These are phyloP conservation scores for Dioscorea dumetorum DNA, from an alignment of 106 monocot species.

Conservation along the genomic window DNA sequence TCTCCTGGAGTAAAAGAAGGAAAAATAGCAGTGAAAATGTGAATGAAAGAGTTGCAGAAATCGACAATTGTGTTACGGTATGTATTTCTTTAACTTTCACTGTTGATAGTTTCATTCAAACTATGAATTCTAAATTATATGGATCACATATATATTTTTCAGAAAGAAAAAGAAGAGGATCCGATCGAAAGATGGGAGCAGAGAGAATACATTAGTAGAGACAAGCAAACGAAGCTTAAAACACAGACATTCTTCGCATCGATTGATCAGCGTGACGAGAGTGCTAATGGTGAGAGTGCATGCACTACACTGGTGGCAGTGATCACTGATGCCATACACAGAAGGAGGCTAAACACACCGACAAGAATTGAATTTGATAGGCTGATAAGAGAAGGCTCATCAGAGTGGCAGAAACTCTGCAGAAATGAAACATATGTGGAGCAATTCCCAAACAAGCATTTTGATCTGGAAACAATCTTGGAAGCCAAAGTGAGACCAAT, in stretches of 20 bases:
- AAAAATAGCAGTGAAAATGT: neutral
- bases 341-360: slow-evolving; percentile 9
- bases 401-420: slow-evolving; percentile 46
- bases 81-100: neutral
- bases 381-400: slow-evolving; percentile 47
- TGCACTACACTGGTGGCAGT: slow-evolving; percentile 53
- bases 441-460: slow-evolving; percentile 52
- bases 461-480: slow-evolving; percentile 53
- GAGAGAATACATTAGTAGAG: slow-evolving; percentile 36
- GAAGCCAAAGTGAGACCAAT: slow-evolving; percentile 26
- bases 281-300: slow-evolving; percentile 54
- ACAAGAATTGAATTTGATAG: slow-evolving; percentile 28
- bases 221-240: slow-evolving; percentile 35
- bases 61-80: slow-evolving; percentile 4
- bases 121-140: neutral
- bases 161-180: slow-evolving; percentile 15
- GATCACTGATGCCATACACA: slow-evolving; percentile 30
- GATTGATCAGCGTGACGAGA: slow-evolving; percentile 56
- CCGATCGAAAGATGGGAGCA: slow-evolving; percentile 35
- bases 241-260: slow-evolving; percentile 44
- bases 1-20: slow-evolving; percentile 34
- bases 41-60: slow-evolving; percentile 2
- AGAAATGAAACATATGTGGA: slow-evolving; percentile 8
- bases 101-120: neutral
- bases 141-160: neutral